A percentile compares a stretch with the other conserved stretches of the same genome.
Evolutionary conservation across 2,329 filamentous ascomycete genomes (phyloP).

Genomic region (Fusarium albosuccineum): DNA sequence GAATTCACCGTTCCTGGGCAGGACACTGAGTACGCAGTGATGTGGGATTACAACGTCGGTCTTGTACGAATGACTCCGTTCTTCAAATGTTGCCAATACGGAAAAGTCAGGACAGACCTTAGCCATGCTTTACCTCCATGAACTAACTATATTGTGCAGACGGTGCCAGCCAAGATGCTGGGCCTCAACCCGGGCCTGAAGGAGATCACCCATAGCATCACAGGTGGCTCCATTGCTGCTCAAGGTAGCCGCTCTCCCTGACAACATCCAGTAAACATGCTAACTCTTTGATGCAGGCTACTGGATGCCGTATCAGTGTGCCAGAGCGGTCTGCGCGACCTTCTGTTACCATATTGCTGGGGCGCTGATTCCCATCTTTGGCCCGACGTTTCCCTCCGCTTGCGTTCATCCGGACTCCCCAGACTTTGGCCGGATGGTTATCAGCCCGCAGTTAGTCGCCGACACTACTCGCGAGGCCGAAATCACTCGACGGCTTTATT

Average conservation of each 20-base stretch:
- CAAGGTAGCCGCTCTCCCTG: conserved; percentile 73
- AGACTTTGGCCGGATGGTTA: conserved; percentile 76
- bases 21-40: conserved; percentile 77
- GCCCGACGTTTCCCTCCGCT: conserved; percentile 79
- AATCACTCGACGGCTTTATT: conserved; percentile 36
- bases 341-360: conserved; percentile 90
- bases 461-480: conserved; percentile 64
- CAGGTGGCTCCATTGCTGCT: conserved; percentile 87
- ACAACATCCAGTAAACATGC: conserved; percentile 3
- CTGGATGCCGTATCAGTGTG: conserved; percentile 94
- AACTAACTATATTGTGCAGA: conserved; percentile 67
- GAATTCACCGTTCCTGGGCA: conserved; percentile 79
- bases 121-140: neutral
- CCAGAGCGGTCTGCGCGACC: conserved; percentile 86
- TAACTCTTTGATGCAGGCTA: conserved; percentile 74
- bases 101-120: conserved; percentile 73
- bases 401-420: conserved; percentile 76
- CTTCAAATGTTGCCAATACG: conserved; percentile 90
- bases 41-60: conserved; percentile 98
- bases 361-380: conserved; percentile 91
- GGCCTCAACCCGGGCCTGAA: conserved; percentile 83
- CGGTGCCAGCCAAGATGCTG: conserved; percentile 86
- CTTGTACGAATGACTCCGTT: conserved; percentile 94
- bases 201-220: conserved; percentile 94
- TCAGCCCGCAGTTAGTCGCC: conserved; percentile 68